Evolutionary conservation across 768 basidiomycete genomes (phyloP).

Genomic region (Paxillus involutus): DNA sequence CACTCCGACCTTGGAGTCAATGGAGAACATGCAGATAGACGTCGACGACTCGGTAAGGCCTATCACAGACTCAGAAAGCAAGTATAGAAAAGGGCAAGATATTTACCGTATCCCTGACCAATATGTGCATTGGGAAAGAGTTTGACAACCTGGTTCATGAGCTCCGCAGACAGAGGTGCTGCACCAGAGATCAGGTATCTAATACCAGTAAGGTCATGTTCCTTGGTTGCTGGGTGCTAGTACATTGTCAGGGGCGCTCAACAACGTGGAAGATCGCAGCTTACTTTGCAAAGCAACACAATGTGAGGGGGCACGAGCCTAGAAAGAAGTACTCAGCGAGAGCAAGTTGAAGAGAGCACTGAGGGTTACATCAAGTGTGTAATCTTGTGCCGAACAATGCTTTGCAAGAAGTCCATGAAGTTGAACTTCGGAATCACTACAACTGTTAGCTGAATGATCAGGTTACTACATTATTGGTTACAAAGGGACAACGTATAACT

Average conservation of each 20-base stretch:
- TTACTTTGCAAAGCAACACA: conserved; percentile 65
- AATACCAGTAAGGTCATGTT: conserved; percentile 51
- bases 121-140: conserved; percentile 59
- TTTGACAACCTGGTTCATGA: conserved; percentile 43
- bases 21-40: conserved; percentile 48
- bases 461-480: not conserved
- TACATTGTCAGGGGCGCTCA: conserved; percentile 2
- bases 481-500: conserved; percentile 8
- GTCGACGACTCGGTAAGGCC: conserved; percentile 70
- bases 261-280: not conserved
- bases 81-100: not conserved
- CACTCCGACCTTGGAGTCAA: conserved; percentile 46
- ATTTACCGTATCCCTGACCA: conserved; percentile 62
- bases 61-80: conserved; percentile 19
- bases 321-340: not conserved
- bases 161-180: conserved; percentile 60
- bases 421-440: conserved; percentile 65
- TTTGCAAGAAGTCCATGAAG: conserved; percentile 59
- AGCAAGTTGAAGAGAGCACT: not conserved
- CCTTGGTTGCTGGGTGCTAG: conserved; percentile 52
- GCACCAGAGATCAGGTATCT: conserved; percentile 58
- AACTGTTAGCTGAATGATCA: conserved; percentile 44
- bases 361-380: conserved; percentile 52
- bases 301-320: conserved; percentile 69
- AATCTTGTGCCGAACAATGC: conserved; percentile 57